Base-by-base conservation (phyloP, 2,329 filamentous ascomycete species). In the Camptophora hylomeconis region DNA sequence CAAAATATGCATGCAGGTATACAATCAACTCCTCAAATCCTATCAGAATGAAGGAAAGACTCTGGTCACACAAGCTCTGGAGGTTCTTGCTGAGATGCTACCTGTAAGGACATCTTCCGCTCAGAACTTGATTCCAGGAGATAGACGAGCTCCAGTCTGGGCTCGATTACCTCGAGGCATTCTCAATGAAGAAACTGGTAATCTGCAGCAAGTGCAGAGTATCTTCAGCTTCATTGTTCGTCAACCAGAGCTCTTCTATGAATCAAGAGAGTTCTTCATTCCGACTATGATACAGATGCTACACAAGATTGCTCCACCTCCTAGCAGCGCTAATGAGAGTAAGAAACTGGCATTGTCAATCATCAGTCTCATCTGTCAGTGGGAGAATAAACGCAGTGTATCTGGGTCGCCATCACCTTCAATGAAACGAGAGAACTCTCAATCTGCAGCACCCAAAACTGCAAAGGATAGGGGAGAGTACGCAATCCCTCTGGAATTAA, bases 171-270 rank as follows among this genome's bases (percentile, higher is more conserved):
- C 89, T 17, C 74, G 87, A 22, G 82, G 86, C 30, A 92, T 98
- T 16, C 60, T 98, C 13, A 77, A 83, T 3, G 92, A 98, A 50
- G 89, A 98, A 53, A 86, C 82, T 15, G 82, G 89, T 38, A 98
- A 98, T 45, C 68, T 87, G 25, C 86, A 92, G 53, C 89, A 95
- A 56, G 79, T 95, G 59, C 93, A 84, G 30, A 89, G 80, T 58
- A 95, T 98, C 45, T 95, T 94, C 61, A 80, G 94, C 47, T 98
- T 98, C 57, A 65, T 98, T 18, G 87, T 94, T 19, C 74, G 81
- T 32, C 87, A 98, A 50, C 80, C 86, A 0, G 78, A 89, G 46
- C 62, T 98, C 4, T 98, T 98, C 58, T 98, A 92, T 44, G 87
- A 95, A 39, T 84, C 83, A 1, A 69, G 89, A 31, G 89, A 98